Evolutionary conservation across 78 protist species (phyloP).

Genomic region (Diacronema lutheri): DNA sequence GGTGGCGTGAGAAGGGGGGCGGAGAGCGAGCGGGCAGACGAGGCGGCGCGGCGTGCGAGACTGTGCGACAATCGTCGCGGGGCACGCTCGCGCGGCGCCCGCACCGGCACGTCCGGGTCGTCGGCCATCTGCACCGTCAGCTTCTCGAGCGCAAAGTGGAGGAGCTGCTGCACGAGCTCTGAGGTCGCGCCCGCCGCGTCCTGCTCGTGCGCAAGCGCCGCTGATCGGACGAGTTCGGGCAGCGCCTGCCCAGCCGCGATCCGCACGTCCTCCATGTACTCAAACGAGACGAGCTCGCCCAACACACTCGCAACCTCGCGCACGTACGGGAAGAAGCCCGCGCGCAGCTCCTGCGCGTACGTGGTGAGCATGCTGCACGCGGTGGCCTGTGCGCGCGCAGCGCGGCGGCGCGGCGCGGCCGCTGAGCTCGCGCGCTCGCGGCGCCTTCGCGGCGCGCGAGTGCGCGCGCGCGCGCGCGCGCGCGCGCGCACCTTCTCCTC

Average conservation of each 20-base stretch:
- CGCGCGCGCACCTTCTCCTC: too few relatives aligned
- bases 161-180: background rate
- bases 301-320: background rate
- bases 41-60: background rate
- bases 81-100: background rate
- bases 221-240: constrained; percentile 33
- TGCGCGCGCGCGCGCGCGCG: too few relatives aligned
- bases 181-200: background rate
- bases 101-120: constrained; percentile 10
- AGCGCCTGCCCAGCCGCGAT: background rate
- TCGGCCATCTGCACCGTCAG: background rate
- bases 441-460: background rate
- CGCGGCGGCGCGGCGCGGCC: background rate
- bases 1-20: too few relatives aligned
- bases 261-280: constrained; percentile 38
- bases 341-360: constrained; percentile 52
- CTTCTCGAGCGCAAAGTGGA: background rate
- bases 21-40: too few relatives aligned
- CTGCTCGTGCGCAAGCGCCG: background rate
- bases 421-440: background rate
- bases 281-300: constrained; percentile 12
- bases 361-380: constrained; percentile 63
- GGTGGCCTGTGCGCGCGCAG: too few relatives aligned
- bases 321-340: constrained; percentile 47
- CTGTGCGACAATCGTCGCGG: background rate